These are phyloP conservation scores for Globisporangium mamillatum DNA, from an alignment of 352 stramenopile species.

Conservation along the genomic window DNA sequence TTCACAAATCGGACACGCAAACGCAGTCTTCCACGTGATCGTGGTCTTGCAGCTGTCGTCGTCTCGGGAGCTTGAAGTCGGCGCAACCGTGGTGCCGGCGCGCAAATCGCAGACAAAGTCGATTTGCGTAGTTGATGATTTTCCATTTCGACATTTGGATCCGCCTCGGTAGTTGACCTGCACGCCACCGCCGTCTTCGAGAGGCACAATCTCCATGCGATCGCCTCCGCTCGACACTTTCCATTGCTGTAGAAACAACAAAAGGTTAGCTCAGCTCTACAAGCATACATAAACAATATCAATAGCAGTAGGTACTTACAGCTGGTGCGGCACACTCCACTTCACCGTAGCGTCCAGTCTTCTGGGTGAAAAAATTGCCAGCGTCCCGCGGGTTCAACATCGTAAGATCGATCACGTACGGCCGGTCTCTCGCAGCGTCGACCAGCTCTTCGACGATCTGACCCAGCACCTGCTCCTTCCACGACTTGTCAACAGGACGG, in stretches of 20 bases:
- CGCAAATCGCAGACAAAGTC: conserved; percentile 72
- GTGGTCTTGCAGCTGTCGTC: conserved; percentile 52
- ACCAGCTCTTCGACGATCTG: conserved; percentile 62
- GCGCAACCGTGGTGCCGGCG: conserved; percentile 47
- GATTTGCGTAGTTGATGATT: conserved; percentile 47
- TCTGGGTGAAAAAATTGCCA: conserved; percentile 62
- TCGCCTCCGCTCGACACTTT: conserved; percentile 57
- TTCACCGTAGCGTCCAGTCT: conserved; percentile 60
- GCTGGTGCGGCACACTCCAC: conserved; percentile 70
- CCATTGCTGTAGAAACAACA: conserved; percentile 54
- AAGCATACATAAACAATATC: not conserved
- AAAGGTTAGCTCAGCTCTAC: conserved; percentile 1
- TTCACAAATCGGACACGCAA: conserved; percentile 66
- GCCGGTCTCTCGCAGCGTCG: conserved; percentile 40
- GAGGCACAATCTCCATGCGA: conserved; percentile 55
- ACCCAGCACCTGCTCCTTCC: conserved; percentile 46
- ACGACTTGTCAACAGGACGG: conserved; percentile 49
- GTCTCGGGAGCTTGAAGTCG: conserved; percentile 30
- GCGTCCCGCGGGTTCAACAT: conserved; percentile 63
- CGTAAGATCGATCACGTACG: conserved; percentile 55
- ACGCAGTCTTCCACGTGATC: conserved; percentile 66
- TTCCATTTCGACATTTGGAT: conserved; percentile 46
- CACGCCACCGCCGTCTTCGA: conserved; percentile 54
- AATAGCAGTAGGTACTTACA: conserved; percentile 27
- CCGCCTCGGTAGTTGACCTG: conserved; percentile 54